Conservation (phyloP, 768 basidiomycete genomes). For the Candolleomyces aberdarensis region DNA sequence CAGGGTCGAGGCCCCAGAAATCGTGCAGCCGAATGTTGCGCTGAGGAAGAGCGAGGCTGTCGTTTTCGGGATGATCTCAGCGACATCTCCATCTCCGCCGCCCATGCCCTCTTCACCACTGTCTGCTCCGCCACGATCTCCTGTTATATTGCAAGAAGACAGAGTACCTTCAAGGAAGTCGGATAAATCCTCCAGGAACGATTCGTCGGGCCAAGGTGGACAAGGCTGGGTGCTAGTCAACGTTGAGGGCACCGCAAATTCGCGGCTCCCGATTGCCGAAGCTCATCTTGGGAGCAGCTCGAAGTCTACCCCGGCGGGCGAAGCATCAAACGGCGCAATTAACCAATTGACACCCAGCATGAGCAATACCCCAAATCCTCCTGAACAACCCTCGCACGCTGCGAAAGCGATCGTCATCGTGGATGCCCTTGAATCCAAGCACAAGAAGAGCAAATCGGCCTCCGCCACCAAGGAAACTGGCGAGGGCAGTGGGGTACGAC, state of each 20-base stretch:
- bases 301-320: too few species aligned
- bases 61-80: constrained; percentile 47
- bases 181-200: constrained; percentile 15
- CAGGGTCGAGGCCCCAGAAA: constrained; percentile 52
- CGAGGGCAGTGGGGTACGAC: constrained; percentile 22
- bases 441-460: constrained; percentile 21
- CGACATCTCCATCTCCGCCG: constrained; percentile 24
- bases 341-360: not conserved
- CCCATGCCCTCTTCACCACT: constrained; percentile 15
- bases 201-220: constrained; percentile 20
- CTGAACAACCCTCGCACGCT: constrained; percentile 34
- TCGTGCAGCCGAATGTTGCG: constrained; percentile 40
- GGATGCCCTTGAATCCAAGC: constrained; percentile 53
- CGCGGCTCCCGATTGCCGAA: not conserved
- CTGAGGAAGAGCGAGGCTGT: constrained; percentile 65
- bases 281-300: not conserved
- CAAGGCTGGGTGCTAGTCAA: constrained; percentile 69
- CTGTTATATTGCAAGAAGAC: not conserved
- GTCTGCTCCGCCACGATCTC: constrained; percentile 1
- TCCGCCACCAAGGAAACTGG: not conserved
- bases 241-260: constrained; percentile 38
- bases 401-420: constrained; percentile 63
- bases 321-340: not conserved
- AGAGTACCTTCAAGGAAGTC: constrained; percentile 18
- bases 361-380: constrained; percentile 9